Conservation (phyloP, 73 alveolate genomes). For the Breviolum minutum region DNA sequence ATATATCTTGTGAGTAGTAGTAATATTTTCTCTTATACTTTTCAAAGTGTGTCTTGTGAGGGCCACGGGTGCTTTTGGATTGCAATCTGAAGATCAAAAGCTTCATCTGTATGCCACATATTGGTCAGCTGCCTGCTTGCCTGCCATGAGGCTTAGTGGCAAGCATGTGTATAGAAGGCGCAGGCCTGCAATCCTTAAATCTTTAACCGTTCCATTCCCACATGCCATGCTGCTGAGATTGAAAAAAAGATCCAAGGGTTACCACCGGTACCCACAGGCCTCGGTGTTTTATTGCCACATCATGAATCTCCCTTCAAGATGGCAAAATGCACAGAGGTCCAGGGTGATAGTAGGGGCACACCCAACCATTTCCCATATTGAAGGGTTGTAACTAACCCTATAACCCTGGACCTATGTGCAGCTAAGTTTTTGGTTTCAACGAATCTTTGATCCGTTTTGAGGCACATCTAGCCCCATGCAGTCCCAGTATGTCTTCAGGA, state of each 20-base stretch:
- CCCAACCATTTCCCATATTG: too few relatives aligned
- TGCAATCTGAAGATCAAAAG: background rate
- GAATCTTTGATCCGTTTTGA: background rate
- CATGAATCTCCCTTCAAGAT: too few relatives aligned
- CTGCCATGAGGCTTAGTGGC: background rate
- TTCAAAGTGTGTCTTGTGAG: background rate
- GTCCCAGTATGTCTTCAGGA: slow-evolving; percentile 1
- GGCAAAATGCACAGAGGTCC: too few relatives aligned
- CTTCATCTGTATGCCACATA: background rate
- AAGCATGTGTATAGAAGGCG: background rate
- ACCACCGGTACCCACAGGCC: too few relatives aligned
- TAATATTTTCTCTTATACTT: background rate
- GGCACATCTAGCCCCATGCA: background rate
- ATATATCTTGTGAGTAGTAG: too few relatives aligned
- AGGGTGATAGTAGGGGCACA: too few relatives aligned
- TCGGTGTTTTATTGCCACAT: background rate
- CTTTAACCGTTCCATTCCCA: background rate
- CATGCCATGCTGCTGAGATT: too few relatives aligned
- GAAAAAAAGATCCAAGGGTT: too few relatives aligned
- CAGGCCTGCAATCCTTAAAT: background rate
- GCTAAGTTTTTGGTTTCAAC: too few relatives aligned
- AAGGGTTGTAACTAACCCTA: too few relatives aligned
- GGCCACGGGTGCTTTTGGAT: slow-evolving; percentile 41
- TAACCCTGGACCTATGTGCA: too few relatives aligned
- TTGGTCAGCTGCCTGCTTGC: background rate